A percentile compares a stretch with the other conserved stretches of the same genome.
phyloP scores from a whole-genome alignment of 257 asterid species.

The Jaltomata sinuosa region DNA sequence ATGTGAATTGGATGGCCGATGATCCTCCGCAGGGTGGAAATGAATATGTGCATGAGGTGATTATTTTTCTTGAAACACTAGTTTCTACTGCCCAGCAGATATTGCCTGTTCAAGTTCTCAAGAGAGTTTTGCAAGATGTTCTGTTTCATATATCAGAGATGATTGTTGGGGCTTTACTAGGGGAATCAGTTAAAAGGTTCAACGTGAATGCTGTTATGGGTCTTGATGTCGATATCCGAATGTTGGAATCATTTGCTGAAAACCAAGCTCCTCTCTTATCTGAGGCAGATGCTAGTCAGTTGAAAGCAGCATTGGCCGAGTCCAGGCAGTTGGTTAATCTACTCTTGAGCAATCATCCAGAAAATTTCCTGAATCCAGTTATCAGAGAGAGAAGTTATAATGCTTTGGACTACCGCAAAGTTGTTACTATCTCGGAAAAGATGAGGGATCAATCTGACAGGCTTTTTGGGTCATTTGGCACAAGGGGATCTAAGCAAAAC shows the following conservation, averaged over 20 bases:
- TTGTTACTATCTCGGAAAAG: conserved; percentile 79
- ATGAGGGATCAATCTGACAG: conserved; percentile 86
- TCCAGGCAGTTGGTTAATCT: conserved; percentile 86
- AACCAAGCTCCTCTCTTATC: conserved; percentile 60
- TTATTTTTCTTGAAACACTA: conserved; percentile 79
- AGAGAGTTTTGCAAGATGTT: conserved; percentile 76
- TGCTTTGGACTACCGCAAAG: conserved; percentile 71
- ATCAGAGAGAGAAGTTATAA: conserved; percentile 87
- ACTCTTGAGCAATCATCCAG: conserved; percentile 89
- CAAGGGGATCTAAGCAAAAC: conserved; percentile 79
- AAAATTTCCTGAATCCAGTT: conserved; percentile 83
- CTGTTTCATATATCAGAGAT: conserved; percentile 85
- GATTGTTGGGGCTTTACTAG: conserved; percentile 64
- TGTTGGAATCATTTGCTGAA: conserved; percentile 94
- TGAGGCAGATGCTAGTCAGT: conserved; percentile 52
- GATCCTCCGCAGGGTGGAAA: conserved; percentile 75
- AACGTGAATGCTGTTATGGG: conserved; percentile 67
- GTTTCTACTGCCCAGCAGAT: conserved; percentile 90
- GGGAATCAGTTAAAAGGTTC: conserved; percentile 79
- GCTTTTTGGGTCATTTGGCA: conserved; percentile 75
- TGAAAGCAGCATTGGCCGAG: conserved; percentile 71
- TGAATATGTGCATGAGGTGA: conserved; percentile 83
- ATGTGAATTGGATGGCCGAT: conserved; percentile 88
- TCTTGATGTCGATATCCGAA: conserved; percentile 61
- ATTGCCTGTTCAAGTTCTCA: conserved; percentile 76